Base-by-base conservation (phyloP, 768 basidiomycete species). In the Suillus americanus region DNA sequence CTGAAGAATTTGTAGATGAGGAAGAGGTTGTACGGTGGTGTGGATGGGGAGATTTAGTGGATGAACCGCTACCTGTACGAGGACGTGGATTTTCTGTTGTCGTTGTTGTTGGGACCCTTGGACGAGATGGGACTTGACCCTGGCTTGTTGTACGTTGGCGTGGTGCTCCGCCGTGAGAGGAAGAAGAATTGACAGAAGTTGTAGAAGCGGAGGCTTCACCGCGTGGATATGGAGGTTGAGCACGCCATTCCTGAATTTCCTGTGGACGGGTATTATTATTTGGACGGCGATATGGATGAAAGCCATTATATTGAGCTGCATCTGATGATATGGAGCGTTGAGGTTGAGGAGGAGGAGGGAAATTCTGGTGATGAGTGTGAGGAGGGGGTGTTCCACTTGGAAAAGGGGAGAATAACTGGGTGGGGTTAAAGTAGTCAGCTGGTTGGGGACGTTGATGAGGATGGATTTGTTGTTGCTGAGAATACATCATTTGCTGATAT, bases 401-500 rank as follows among this genome's bases (percentile, higher is more conserved):
- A 66, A 90, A 91, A 9, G 86, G 84, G 73, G 81, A 86, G 76
- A 88, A 91, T 65, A 85, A 78, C 66, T 84, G 86, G 72, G 79
- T 80, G 68, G 83, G 86, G n/a, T 81, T 74, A 69, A 85, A 89
- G 76, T 85, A 89, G 56, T 89, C 88, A 53, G 79, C 51, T 73
- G 63, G 33, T 67, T 70, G 37, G 70, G 82, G 75, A 67, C 80
- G 81, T 10, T 50, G 61, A 41, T 74, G 73, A 10, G 73, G 73
- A 68, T 85, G 80, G n/a, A 81, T 78, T 65, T 79, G 79, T 55
- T 86, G 85, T 69, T 87, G 85, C 55, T 88, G 87, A 71, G 85
- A 88, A 79, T 86, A 90, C 87, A 94, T 88, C 92, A 94, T 93
- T 72, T 94, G 92, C 77, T 93, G 92, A 78, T 94, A 94, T 43